phyloP scores from a whole-genome alignment of 768 basidiomycete species.

The Flagelloscypha sp. region DNA sequence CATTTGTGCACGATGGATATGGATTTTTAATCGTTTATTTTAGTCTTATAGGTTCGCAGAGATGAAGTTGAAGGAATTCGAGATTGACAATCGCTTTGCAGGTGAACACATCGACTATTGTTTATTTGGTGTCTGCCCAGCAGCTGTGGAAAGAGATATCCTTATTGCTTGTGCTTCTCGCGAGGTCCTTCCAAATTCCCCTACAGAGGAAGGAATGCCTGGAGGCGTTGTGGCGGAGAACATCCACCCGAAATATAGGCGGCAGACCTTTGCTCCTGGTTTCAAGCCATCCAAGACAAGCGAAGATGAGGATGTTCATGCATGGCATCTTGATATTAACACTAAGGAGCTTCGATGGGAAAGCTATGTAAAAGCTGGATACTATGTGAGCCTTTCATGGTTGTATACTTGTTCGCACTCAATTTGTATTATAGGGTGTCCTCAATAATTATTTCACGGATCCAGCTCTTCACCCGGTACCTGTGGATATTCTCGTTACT shows the following conservation, averaged over 20 bases:
- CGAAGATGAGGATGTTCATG: constrained; percentile 31
- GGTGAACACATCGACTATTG: constrained; percentile 84
- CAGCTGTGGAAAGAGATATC: constrained; percentile 80
- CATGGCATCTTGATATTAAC: constrained; percentile 73
- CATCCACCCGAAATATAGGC: constrained; percentile 48
- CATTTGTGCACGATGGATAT: constrained; percentile 13
- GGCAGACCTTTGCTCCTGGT: constrained; percentile 50
- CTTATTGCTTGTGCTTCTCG: constrained; percentile 65
- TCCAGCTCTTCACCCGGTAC: constrained; percentile 30
- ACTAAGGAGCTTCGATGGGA: constrained; percentile 70
- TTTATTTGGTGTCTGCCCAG: constrained; percentile 75
- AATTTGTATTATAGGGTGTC: constrained; percentile 41
- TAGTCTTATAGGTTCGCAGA: constrained; percentile 35
- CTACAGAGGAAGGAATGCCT: constrained; percentile 21
- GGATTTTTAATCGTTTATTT: neutral
- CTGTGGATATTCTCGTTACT: constrained; percentile 68
- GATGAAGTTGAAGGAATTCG: constrained; percentile 4
- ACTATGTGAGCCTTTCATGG: constrained; percentile 47
- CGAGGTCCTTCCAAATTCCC: constrained; percentile 13
- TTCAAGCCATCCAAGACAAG: constrained; percentile 20
- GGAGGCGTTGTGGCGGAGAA: constrained; percentile 61
- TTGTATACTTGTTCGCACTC: neutral
- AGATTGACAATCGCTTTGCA: constrained; percentile 22
- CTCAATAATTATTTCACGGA: constrained; percentile 50
- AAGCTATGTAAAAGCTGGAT: constrained; percentile 82